Conservation (phyloP, 179 eudicot genomes). For the Pouteria campechiana region DNA sequence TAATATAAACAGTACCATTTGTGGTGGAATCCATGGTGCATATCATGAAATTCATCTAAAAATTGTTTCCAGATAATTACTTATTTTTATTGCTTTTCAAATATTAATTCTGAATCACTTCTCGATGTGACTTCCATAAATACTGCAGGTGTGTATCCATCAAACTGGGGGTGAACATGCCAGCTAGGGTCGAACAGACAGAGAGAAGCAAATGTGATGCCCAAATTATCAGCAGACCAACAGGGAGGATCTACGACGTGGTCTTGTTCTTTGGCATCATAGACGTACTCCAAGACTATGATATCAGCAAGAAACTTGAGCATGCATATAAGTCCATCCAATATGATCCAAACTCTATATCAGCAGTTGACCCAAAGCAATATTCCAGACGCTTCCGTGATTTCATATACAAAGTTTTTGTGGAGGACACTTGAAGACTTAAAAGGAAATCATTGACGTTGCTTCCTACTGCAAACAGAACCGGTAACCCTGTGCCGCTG, state of each 20-base stretch:
- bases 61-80: too few relatives aligned
- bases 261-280: conserved; percentile 88
- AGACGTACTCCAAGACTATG: conserved; percentile 93
- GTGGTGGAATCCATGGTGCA: too few relatives aligned
- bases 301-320: conserved; percentile 90
- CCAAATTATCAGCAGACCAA: conserved; percentile 47
- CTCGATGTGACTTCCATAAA: too few relatives aligned
- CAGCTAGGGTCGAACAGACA: conserved; percentile 36
- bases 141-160: conserved; percentile 33
- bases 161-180: conserved; percentile 43
- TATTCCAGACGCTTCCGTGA: conserved; percentile 90
- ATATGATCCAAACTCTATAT: conserved; percentile 77
- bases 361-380: conserved; percentile 88
- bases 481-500: too few relatives aligned
- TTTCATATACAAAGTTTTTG: conserved; percentile 54
- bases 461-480: too few relatives aligned
- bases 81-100: too few relatives aligned
- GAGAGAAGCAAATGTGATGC: conserved; percentile 19
- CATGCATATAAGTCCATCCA: conserved; percentile 93
- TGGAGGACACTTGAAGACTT: conserved; percentile 48
- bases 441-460: too few relatives aligned
- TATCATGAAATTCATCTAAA: too few relatives aligned
- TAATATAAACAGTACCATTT: too few relatives aligned
- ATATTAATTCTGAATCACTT: too few relatives aligned
- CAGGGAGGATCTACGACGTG: conserved; percentile 76